A percentile compares a stretch with the other conserved stretches of the same genome.
These are phyloP conservation scores for Populus nigra DNA, from an alignment of 345 rosid species.

Conservation along the genomic window DNA sequence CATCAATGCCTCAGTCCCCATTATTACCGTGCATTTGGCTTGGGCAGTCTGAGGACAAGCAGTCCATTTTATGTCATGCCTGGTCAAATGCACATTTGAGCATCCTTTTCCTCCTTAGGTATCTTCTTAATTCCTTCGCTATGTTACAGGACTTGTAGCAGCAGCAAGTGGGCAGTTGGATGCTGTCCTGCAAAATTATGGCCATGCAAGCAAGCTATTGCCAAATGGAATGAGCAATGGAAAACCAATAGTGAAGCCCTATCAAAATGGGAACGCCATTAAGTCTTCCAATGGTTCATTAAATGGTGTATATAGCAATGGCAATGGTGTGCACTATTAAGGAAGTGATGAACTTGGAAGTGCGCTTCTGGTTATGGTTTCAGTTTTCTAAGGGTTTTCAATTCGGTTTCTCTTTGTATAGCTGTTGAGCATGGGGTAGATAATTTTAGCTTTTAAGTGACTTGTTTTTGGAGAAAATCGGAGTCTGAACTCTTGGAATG, in stretches of 20 bases:
- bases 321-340: constrained; percentile 50
- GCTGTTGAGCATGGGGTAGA: constrained; percentile 33
- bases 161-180: constrained; percentile 69
- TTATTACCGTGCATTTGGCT: background rate
- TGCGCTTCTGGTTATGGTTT: constrained; percentile 10
- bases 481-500: constrained; percentile 16
- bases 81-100: background rate
- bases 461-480: constrained; percentile 12
- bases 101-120: background rate
- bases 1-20: background rate
- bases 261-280: constrained; percentile 43
- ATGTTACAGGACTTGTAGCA: constrained; percentile 57
- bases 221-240: constrained; percentile 48
- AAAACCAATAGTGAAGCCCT: constrained; percentile 28
- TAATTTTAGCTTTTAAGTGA: constrained; percentile 9
- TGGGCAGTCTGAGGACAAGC: background rate
- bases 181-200: constrained; percentile 31
- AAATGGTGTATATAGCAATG: constrained; percentile 54
- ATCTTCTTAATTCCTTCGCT: background rate
- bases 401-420: constrained; percentile 33
- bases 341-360: background rate
- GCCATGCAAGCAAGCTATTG: constrained; percentile 30
- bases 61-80: background rate
- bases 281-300: constrained; percentile 37
- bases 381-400: constrained; percentile 21